Evolutionary conservation across 2,329 filamentous ascomycete species (phyloP), one percentile per base, ranked within the genome.

Genomic region (Ophiostoma pallidulum): DNA sequence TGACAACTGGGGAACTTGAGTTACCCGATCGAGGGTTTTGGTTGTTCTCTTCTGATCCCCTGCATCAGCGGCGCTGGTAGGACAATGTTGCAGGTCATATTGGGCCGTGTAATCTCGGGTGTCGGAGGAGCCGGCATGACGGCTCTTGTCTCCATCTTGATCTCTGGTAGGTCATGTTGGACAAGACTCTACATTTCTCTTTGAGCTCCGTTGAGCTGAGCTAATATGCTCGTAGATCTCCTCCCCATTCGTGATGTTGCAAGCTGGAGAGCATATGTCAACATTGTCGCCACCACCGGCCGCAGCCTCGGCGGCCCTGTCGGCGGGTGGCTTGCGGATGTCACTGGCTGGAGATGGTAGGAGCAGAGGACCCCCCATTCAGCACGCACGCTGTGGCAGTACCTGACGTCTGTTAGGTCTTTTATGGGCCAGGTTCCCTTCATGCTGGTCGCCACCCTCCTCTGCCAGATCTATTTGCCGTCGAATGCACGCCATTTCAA

Each of bases 281-380:
- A 77, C 37, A 64, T 77, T 0, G 67, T 71, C 10, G 67, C 71
- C 10, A 76, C 74, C 0, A 64, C 67, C 2, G 74, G 73, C 2
- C 64, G 74, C 31, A 74, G 71, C 38, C 55, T 76, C 0, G 74
- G 74, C 2, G 74, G 73, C 0, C 74, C 73, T 3, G 48, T 82
- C 0, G 81, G 80, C 1, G 81, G 80, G 2, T 75, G 69, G 56
- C 60, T 84, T 2, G 74, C 78, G 1, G 77, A 84, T 53, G 70
- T 72, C 0, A 68, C 84, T 12, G 80, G 80, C 14, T 85, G 80
- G 81, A 66, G 81, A 60, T 82, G 78, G 78, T 77, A 53, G 52
- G 64, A n/a, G n/a, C n/a, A n/a, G n/a, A n/a, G n/a, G n/a, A n/a
- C n/a, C n/a, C n/a, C n/a, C n/a, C n/a, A n/a, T n/a, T n/a, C n/a